Base-by-base conservation (phyloP, 2,329 filamentous ascomycete species). In the Colletotrichum cuscutae region DNA sequence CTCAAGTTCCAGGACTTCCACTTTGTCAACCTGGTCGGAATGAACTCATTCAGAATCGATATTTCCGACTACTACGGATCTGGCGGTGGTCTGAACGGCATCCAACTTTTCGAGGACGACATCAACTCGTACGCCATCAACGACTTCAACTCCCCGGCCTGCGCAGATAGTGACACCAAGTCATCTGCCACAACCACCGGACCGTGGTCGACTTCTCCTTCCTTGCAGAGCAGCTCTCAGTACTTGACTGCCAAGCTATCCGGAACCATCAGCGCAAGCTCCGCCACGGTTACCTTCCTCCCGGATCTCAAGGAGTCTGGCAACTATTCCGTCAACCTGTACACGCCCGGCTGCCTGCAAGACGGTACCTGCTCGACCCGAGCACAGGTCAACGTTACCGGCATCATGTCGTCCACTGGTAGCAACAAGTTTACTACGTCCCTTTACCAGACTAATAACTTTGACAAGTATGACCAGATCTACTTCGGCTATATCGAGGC, bases 401-500 rank as follows among this genome's bases (percentile, higher is more conserved):
- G 91, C 42, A 88, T 87, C 28, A 91, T 97, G 85, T 89, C 90
- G 3, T 78, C 86, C 79, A 78, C 83, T 68, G 79, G 82, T 77
- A 76, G 84, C 63, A 80, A 82, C 46, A 85, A 89, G 5, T 86
- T 91, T 70, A 87, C 89, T 32, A 90, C 87, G 1, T 88, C 89
- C 0, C 84, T 98, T 8, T 97, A 89, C 80, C 97, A 99, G 82
- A 98, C 95, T 22, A 99, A 99, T 83, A 89, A 97, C 80, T 97
- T 92, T 81, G 96, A 98, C 86, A 99, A 99, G 82, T 98, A 97
- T 79, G 97, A 99, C 80, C 92, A 94, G 76, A 91, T 99, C 71
- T 98, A 95, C 83, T 93, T 92, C 76, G 97, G 95, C 59, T 91
- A 91, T 76, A 91, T 99, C 66, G 95, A 98, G 79, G 91, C 92